Percentiles rank a stretch among this genome's conserved stretches.
Conservation (phyloP, 306 rosid species). For the Lablab purpureus region DNA sequence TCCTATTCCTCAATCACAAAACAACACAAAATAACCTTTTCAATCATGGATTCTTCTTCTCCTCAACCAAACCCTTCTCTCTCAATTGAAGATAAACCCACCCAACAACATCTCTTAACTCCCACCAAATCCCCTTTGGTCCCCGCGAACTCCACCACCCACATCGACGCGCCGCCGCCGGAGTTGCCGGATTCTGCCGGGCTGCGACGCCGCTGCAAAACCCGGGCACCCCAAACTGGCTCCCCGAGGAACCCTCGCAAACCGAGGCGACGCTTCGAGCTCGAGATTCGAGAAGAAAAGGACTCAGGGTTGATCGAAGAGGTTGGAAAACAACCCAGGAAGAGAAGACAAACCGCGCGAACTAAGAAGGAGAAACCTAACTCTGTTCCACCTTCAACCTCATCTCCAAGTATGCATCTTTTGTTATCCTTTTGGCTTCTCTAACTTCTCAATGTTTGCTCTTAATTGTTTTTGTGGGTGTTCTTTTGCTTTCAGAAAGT, state of each 20-base stretch:
- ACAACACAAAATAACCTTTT: not conserved
- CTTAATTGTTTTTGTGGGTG: not conserved
- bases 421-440: not conserved
- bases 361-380: slow-evolving; percentile 72
- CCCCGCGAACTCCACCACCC: slow-evolving; percentile 48
- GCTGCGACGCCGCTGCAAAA: slow-evolving; percentile 58
- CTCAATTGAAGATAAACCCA: slow-evolving; percentile 36
- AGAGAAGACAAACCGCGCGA: slow-evolving; percentile 52
- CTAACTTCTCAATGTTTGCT: not conserved
- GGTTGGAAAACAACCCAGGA: slow-evolving; percentile 61
- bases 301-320: slow-evolving; percentile 64
- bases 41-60: slow-evolving; percentile 59
- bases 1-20: not conserved
- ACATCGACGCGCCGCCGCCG: slow-evolving; percentile 57
- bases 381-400: slow-evolving; percentile 56
- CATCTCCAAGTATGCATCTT: slow-evolving; percentile 59
- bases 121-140: slow-evolving; percentile 40
- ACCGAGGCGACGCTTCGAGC: slow-evolving; percentile 65
- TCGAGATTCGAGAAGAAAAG: slow-evolving; percentile 72
- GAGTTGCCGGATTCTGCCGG: slow-evolving; percentile 57
- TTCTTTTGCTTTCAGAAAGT: slow-evolving; percentile 47
- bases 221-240: slow-evolving; percentile 52
- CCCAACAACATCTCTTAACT: slow-evolving; percentile 34
- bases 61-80: slow-evolving; percentile 44
- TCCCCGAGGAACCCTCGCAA: slow-evolving; percentile 76